These are phyloP conservation scores for Nephelium lappaceum DNA, from an alignment of 345 rosid species.

Conservation along the genomic window DNA sequence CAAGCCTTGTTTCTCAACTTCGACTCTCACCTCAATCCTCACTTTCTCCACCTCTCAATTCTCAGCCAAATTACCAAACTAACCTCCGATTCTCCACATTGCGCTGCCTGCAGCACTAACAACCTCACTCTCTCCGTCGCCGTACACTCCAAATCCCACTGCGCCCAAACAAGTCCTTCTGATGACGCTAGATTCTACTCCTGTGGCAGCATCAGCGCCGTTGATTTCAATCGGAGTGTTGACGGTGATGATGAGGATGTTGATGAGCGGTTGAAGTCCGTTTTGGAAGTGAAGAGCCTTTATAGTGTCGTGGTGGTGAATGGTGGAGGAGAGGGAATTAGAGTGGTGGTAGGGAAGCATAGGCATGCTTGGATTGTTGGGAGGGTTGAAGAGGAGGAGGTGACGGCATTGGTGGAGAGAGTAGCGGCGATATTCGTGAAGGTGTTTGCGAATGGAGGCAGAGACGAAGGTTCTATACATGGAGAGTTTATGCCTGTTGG, in stretches of 20 bases:
- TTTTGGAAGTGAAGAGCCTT: conserved; percentile 39
- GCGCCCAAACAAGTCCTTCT: conserved; percentile 25
- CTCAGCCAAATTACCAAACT: conserved; percentile 44
- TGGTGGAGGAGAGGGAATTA: conserved; percentile 41
- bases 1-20: conserved; percentile 64
- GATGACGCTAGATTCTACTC: conserved; percentile 34
- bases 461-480: conserved; percentile 67
- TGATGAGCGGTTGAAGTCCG: conserved; percentile 61
- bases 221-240: conserved; percentile 31
- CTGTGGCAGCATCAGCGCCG: conserved; percentile 50
- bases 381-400: conserved; percentile 42
- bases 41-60: conserved; percentile 43
- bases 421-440: conserved; percentile 70
- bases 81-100: conserved; percentile 41
- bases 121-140: conserved; percentile 63
- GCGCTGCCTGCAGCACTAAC: conserved; percentile 51
- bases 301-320: conserved; percentile 70
- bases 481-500: conserved; percentile 97
- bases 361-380: conserved; percentile 89
- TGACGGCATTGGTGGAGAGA: conserved; percentile 36
- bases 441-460: conserved; percentile 84
- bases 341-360: conserved; percentile 77
- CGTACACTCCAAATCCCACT: conserved; percentile 38
- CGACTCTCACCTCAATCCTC: conserved; percentile 31
- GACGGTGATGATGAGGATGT: conserved; percentile 48